These are phyloP conservation scores for Bothriochloa decipiens DNA, from an alignment of 176 grass and related monocot species.

Conservation along the genomic window DNA sequence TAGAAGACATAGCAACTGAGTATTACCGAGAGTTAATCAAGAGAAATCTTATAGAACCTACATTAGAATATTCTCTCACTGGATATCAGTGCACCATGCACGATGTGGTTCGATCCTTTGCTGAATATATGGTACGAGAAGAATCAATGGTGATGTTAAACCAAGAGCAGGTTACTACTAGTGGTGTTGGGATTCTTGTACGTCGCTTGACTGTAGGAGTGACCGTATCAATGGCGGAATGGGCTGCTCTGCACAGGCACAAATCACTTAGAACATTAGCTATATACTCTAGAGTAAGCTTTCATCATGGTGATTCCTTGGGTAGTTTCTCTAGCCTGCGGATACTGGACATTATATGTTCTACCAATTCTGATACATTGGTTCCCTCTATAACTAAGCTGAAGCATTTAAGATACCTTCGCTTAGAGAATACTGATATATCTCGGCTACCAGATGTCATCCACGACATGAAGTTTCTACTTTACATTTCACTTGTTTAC, in stretches of 20 bases:
- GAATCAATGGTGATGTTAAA: not conserved
- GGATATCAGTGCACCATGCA: not conserved
- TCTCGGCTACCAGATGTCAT: conserved; percentile 16
- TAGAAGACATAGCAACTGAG: not conserved
- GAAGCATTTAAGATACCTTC: conserved; percentile 32
- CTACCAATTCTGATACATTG: not conserved
- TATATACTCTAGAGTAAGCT: not conserved
- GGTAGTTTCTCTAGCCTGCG: not conserved
- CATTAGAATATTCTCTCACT: fast-evolving
- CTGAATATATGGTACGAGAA: not conserved
- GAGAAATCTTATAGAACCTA: conserved; percentile 33
- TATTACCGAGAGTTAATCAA: not conserved
- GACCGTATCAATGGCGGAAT: not conserved
- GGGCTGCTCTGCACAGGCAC: not conserved
- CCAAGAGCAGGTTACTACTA: fast-evolving
- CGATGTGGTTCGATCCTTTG: conserved; percentile 23
- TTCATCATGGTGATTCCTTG: not conserved
- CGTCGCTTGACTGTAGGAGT: not conserved
- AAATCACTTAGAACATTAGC: conserved; percentile 16
- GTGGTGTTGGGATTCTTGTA: not conserved
- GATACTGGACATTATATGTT: not conserved
- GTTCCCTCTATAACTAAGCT: not conserved
- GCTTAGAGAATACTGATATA: not conserved
- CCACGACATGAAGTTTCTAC: conserved; percentile 4
- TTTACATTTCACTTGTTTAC: fast-evolving